Percentiles rank a stretch among this genome's conserved stretches.
Conservation (phyloP, 1,284 basidiomycete genomes). For the Ceratobasidium theobromae region DNA sequence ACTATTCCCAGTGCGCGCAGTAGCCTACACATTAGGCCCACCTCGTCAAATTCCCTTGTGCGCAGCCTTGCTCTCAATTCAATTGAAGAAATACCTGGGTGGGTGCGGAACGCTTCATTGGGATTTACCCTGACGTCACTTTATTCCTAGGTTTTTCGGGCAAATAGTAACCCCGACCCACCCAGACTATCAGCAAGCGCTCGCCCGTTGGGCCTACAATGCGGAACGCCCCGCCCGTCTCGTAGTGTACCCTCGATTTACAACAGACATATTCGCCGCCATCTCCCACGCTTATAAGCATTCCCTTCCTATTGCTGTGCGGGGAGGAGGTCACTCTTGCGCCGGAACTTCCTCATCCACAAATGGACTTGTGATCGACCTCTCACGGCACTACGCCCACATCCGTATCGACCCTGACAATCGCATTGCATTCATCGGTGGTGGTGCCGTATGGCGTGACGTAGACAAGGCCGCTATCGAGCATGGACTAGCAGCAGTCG, state of each 20-base stretch:
- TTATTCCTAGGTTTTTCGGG: background rate
- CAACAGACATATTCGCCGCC: conserved; percentile 11
- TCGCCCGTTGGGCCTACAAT: conserved; percentile 25
- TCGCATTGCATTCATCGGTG: conserved; percentile 36
- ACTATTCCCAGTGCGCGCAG: background rate
- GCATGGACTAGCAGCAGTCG: conserved; percentile 38
- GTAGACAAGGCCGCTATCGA: conserved; percentile 39
- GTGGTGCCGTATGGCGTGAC: conserved; percentile 39
- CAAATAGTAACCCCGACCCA: background rate
- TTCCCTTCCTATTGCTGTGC: conserved; percentile 7
- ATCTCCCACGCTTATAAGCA: conserved; percentile 2
- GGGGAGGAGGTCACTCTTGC: conserved; percentile 27
- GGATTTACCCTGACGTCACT: background rate
- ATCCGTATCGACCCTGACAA: conserved; percentile 37
- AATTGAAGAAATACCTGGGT: conserved; percentile 2
- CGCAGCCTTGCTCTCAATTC: background rate
- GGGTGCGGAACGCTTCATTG: background rate
- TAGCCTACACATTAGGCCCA: background rate
- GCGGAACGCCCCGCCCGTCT: conserved; percentile 21
- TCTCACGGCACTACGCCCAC: conserved; percentile 36
- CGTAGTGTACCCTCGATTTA: conserved; percentile 13
- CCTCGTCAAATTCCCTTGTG: background rate
- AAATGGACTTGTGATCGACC: conserved; percentile 39
- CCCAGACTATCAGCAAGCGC: background rate
- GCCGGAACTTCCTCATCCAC: conserved; percentile 16